Percentiles rank a stretch among this genome's conserved stretches.
Conservation (phyloP, 768 basidiomycete genomes). For the Coprinellus aureogranulatus region DNA sequence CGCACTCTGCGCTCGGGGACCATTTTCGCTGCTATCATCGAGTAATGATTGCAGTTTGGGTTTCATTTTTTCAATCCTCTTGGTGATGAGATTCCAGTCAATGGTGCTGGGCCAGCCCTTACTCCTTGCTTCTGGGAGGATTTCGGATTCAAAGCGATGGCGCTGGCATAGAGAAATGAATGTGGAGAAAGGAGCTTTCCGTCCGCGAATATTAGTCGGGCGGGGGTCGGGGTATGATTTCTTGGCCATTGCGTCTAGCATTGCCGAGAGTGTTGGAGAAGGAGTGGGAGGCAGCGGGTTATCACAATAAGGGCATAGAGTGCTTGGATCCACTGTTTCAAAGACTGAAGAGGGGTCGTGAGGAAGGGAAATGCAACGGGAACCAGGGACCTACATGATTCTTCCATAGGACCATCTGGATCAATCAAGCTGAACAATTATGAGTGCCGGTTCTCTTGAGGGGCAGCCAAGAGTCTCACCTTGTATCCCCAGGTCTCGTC, state of each 20-base stretch:
- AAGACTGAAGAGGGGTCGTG: slow-evolving; percentile 39
- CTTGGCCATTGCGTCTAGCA: slow-evolving; percentile 50
- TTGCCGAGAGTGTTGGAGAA: slow-evolving; percentile 53
- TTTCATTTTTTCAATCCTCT: slow-evolving; percentile 53
- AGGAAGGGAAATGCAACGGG: neutral
- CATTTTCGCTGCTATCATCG: slow-evolving; percentile 36
- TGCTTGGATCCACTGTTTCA: slow-evolving; percentile 56
- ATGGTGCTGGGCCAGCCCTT: slow-evolving; percentile 79
- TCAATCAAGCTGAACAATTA: slow-evolving; percentile 1
- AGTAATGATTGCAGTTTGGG: slow-evolving; percentile 49
- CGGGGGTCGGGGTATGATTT: slow-evolving; percentile 64
- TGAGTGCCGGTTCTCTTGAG: neutral
- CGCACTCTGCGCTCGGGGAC: slow-evolving; percentile 40
- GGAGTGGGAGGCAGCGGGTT: slow-evolving; percentile 60
- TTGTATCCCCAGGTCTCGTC: neutral
- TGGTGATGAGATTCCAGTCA: slow-evolving; percentile 55
- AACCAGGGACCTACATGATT: slow-evolving; percentile 40
- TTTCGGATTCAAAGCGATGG: slow-evolving; percentile 72
- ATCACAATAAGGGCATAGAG: slow-evolving; percentile 82
- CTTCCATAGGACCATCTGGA: slow-evolving; percentile 24
- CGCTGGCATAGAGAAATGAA: slow-evolving; percentile 74
- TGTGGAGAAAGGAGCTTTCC: slow-evolving; percentile 49
- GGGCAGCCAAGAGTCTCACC: neutral
- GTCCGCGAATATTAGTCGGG: slow-evolving; percentile 64
- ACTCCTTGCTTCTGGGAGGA: slow-evolving; percentile 66